phyloP scores from a whole-genome alignment of 805 yeast species.

The Cyberlindnera lachancei region DNA sequence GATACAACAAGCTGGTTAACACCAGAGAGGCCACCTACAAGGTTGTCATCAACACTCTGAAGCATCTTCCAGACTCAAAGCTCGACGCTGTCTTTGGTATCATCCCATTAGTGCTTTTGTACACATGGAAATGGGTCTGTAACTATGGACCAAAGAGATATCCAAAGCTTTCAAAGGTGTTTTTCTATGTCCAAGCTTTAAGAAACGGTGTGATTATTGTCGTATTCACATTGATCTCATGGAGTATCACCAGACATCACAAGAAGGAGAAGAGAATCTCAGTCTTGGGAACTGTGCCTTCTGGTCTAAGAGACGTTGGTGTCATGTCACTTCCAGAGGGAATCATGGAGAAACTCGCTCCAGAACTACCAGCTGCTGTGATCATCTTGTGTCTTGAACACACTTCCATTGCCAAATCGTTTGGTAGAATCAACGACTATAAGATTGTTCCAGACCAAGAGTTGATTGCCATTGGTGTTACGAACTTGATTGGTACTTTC shows the following conservation, averaged over 20 bases:
- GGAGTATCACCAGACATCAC: constrained; percentile 58
- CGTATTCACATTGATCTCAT: constrained; percentile 75
- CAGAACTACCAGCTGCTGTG: constrained; percentile 79
- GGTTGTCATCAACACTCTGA: constrained; percentile 65
- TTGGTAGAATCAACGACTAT: constrained; percentile 88
- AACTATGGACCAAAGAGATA: constrained; percentile 53
- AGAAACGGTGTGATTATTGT: constrained; percentile 79
- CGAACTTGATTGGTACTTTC: constrained; percentile 85
- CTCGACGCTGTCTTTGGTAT: constrained; percentile 89
- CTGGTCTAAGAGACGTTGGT: constrained; percentile 75
- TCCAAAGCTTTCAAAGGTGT: constrained; percentile 44
- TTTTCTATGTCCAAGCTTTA: constrained; percentile 68
- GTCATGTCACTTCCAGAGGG: constrained; percentile 58
- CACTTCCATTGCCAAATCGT: constrained; percentile 88
- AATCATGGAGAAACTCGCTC: constrained; percentile 51
- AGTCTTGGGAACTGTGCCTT: constrained; percentile 71
- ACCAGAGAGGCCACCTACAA: constrained; percentile 64
- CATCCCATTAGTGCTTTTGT: constrained; percentile 63
- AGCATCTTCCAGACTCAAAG: constrained; percentile 60
- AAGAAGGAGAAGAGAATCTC: constrained; percentile 36
- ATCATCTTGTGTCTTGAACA: constrained; percentile 83
- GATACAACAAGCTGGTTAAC: constrained; percentile 57
- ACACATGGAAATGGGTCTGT: constrained; percentile 60
- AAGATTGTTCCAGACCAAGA: constrained; percentile 91
- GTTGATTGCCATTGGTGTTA: constrained; percentile 85